These are phyloP conservation scores for Candida chauliodis DNA, from an alignment of 805 yeast species.

Conservation along the genomic window DNA sequence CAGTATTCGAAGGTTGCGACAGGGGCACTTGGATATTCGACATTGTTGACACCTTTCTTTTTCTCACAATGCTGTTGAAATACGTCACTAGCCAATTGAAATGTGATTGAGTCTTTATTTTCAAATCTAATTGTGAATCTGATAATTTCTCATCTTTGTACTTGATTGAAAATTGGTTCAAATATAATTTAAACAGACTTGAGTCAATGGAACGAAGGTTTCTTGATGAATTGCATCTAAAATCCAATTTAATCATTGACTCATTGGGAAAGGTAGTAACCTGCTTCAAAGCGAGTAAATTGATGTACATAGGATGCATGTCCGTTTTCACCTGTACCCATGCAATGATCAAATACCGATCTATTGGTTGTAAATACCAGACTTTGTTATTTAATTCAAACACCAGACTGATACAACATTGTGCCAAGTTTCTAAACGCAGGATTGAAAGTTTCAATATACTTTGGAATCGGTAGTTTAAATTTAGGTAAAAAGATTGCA, in stretches of 20 bases:
- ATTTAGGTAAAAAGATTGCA: constrained; percentile 4
- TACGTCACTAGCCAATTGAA: constrained; percentile 6
- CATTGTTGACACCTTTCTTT: not conserved
- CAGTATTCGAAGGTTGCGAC: not conserved
- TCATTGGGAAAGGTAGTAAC: not conserved
- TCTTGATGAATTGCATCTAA: constrained; percentile 6
- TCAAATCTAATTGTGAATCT: constrained; percentile 5
- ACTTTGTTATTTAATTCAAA: not conserved
- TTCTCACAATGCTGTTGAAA: constrained; percentile 2
- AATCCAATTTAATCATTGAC: not conserved
- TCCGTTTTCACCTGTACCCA: constrained; percentile 2
- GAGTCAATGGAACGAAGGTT: constrained; percentile 5
- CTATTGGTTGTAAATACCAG: constrained; percentile 10
- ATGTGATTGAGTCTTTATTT: not conserved
- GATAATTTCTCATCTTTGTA: not conserved
- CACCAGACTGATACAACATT: not conserved
- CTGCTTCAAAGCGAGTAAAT: constrained; percentile 3
- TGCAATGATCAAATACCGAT: constrained; percentile 5
- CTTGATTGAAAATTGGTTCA: constrained; percentile 5
- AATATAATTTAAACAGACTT: not conserved
- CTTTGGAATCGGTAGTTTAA: not conserved
- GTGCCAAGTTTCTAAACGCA: constrained; percentile 2
- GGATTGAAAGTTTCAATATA: constrained; percentile 5
- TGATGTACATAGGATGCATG: constrained; percentile 1
- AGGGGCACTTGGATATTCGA: constrained; percentile 1